phyloP scores from a whole-genome alignment of 2,329 filamentous ascomycete genomes.

The Cladosporium cucumerinum region DNA sequence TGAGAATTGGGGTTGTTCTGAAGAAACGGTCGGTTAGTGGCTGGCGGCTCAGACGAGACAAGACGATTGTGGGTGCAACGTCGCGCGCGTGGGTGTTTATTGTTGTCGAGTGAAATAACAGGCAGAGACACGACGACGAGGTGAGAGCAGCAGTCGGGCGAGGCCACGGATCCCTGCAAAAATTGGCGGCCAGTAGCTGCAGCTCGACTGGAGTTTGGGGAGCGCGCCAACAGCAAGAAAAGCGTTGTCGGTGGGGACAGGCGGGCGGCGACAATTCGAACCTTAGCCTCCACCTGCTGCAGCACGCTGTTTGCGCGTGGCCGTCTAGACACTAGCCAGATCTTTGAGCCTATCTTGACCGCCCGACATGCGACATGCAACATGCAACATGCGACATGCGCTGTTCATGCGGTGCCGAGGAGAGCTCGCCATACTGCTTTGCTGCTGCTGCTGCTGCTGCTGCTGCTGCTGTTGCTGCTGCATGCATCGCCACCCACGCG shows the following conservation, averaged over 20 bases:
- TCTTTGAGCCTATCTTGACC: neutral
- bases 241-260: slow-evolving; percentile 5
- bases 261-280: neutral
- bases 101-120: slow-evolving; percentile 7
- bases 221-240: slow-evolving; percentile 1
- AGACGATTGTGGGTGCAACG: slow-evolving; percentile 15
- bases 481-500: neutral
- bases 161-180: slow-evolving; percentile 4
- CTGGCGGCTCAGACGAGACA: neutral
- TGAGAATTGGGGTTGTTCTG: slow-evolving; percentile 20
- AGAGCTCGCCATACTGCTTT: neutral
- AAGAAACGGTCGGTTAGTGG: slow-evolving; percentile 17
- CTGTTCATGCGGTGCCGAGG: slow-evolving; percentile 11
- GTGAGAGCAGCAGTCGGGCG: neutral
- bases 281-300: slow-evolving; percentile 13
- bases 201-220: neutral
- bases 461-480: too few relatives aligned
- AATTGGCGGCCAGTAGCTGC: slow-evolving; percentile 7
- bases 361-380: neutral
- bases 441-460: neutral
- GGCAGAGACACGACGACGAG: slow-evolving; percentile 11
- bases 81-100: slow-evolving; percentile 12
- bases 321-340: slow-evolving; percentile 3
- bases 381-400: slow-evolving; percentile 8
- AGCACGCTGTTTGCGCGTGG: slow-evolving; percentile 9